phyloP scores from a whole-genome alignment of 257 asterid species.

The Craterostigma plantagineum region DNA sequence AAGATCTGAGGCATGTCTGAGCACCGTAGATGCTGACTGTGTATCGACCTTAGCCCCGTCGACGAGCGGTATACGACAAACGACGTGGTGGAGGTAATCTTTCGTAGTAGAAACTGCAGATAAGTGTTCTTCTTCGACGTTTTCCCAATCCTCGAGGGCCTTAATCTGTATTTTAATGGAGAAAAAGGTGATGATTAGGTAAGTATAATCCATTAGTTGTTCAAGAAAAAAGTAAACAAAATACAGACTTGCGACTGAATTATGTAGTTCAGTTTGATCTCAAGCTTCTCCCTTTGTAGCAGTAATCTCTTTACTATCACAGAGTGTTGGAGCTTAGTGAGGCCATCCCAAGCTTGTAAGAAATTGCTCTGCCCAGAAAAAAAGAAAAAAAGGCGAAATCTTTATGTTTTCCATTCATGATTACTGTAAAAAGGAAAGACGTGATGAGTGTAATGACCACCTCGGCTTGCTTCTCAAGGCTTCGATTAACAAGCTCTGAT shows the following conservation, averaged over 20 bases:
- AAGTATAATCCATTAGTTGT: too few relatives aligned
- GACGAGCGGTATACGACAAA: conserved; percentile 56
- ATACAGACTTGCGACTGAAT: conserved; percentile 35
- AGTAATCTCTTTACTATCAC: conserved; percentile 35
- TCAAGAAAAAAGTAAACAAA: too few relatives aligned
- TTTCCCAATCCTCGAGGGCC: conserved; percentile 41
- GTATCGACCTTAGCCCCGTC: conserved; percentile 67
- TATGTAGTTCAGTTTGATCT: conserved; percentile 35
- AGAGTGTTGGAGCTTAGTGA: conserved; percentile 30
- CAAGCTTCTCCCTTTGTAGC: conserved; percentile 40
- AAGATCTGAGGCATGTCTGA: conserved; percentile 43
- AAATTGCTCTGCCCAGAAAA: conserved; percentile 29
- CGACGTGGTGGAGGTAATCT: conserved; percentile 39
- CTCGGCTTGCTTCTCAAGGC: conserved; percentile 21
- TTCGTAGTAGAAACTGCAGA: conserved; percentile 38
- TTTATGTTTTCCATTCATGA: too few relatives aligned
- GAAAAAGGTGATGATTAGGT: neutral
- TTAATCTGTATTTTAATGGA: conserved; percentile 26
- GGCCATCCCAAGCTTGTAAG: conserved; percentile 20
- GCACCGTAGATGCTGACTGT: conserved; percentile 17
- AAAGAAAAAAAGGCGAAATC: neutral
- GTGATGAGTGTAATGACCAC: conserved; percentile 11
- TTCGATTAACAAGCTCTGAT: conserved; percentile 27
- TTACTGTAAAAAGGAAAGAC: neutral
- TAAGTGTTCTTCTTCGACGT: conserved; percentile 33